phyloP scores from a whole-genome alignment of 805 yeast genomes.

The Ogataea siamensis region DNA sequence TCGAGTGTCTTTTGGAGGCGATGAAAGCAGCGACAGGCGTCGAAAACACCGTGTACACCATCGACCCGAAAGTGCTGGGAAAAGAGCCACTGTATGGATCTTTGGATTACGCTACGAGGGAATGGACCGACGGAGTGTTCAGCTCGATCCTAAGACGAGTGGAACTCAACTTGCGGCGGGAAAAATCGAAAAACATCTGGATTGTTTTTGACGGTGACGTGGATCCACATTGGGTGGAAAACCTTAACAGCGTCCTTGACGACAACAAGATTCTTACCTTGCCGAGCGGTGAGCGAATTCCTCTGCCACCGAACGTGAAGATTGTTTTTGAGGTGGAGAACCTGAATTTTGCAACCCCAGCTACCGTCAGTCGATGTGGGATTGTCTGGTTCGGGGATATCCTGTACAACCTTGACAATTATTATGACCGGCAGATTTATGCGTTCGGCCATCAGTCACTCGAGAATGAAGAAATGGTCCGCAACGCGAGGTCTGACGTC shows the following conservation, averaged over 20 bases:
- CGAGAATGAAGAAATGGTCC: constrained; percentile 17
- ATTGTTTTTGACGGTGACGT: constrained; percentile 88
- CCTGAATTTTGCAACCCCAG: constrained; percentile 72
- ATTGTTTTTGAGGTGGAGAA: constrained; percentile 76
- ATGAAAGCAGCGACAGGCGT: constrained; percentile 31
- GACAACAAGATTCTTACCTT: constrained; percentile 79
- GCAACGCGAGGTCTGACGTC: neutral
- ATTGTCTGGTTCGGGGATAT: constrained; percentile 66
- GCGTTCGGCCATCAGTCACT: constrained; percentile 13
- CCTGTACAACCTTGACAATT: constrained; percentile 11
- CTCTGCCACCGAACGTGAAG: constrained; percentile 60
- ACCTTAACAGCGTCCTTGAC: constrained; percentile 84
- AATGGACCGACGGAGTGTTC: constrained; percentile 89
- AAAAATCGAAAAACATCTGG: constrained; percentile 58
- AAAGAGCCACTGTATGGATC: constrained; percentile 69
- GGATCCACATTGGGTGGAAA: constrained; percentile 93
- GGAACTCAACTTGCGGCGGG: constrained; percentile 56
- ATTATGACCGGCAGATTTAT: constrained; percentile 13
- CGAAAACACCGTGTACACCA: constrained; percentile 41
- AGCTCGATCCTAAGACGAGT: constrained; percentile 64
- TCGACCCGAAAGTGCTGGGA: constrained; percentile 75
- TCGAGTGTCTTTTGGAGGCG: constrained; percentile 48
- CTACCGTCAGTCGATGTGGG: constrained; percentile 92
- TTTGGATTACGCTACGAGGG: constrained; percentile 74
- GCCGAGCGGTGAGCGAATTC: constrained; percentile 85